Conservation (phyloP, 73 alveolate species). For the Uronychia binucleata region DNA sequence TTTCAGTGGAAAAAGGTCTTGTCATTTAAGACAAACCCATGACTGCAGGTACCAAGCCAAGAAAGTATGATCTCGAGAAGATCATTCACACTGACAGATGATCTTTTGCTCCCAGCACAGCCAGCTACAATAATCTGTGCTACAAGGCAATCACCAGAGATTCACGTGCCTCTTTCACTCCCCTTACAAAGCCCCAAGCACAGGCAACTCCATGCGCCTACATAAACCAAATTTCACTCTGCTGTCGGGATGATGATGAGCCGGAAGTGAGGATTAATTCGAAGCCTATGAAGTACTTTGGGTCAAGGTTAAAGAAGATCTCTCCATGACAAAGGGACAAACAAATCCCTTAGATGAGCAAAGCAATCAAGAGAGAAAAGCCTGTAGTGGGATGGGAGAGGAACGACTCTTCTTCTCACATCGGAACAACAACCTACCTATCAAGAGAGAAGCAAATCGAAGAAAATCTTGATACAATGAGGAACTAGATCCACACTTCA, state of each 20-base stretch:
- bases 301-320: too few species aligned
- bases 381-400: neutral
- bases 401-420: too few species aligned
- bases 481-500: too few species aligned
- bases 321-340: neutral
- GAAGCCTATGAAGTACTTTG: neutral
- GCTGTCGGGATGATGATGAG: neutral
- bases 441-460: too few species aligned
- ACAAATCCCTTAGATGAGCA: neutral
- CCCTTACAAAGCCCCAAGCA: neutral
- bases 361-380: neutral
- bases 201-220: neutral
- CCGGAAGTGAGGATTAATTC: neutral
- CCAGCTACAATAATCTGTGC: neutral
- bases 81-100: neutral
- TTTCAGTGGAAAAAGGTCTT: neutral
- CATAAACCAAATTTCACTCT: neutral
- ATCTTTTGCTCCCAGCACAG: neutral
- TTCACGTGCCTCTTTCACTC: neutral
- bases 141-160: neutral
- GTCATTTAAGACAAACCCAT: neutral
- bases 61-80: neutral
- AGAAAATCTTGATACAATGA: too few species aligned
- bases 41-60: neutral
- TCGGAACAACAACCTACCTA: too few species aligned